Conservation (phyloP, 371 early-diverging fungal genomes). For the Thermomucor indicae-seudaticae region DNA sequence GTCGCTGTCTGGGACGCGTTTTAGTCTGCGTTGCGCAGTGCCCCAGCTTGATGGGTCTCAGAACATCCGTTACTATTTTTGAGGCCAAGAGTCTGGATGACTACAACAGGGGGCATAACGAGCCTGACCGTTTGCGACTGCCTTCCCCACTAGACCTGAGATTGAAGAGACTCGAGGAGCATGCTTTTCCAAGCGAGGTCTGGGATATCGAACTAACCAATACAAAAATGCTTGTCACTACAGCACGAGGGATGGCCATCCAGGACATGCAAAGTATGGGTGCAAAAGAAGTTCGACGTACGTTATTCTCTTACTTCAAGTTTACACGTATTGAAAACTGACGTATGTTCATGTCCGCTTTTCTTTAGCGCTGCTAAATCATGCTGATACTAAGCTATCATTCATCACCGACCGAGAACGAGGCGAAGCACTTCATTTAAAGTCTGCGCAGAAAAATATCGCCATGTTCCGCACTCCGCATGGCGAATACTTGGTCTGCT, state of each 20-base stretch:
- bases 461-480: constrained; percentile 23
- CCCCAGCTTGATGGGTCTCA: constrained; percentile 17
- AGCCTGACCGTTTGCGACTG: neutral
- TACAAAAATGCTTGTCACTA: constrained; percentile 27
- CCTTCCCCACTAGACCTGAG: constrained; percentile 8
- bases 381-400: constrained; percentile 22
- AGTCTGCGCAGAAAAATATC: constrained; percentile 19
- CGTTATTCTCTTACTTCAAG: too few relatives aligned
- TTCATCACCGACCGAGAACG: constrained; percentile 30
- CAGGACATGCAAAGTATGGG: constrained; percentile 20
- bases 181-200: constrained; percentile 29
- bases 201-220: constrained; percentile 38
- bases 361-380: constrained; percentile 25
- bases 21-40: constrained; percentile 34
- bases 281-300: neutral
- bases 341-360: neutral
- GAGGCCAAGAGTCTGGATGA: constrained; percentile 18
- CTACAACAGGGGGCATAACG: constrained; percentile 3
- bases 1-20: constrained; percentile 19
- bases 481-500: constrained; percentile 34
- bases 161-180: constrained; percentile 5
- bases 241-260: constrained; percentile 26
- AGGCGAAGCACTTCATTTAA: constrained; percentile 12
- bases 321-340: too few relatives aligned
- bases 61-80: constrained; percentile 24